Evolutionary conservation across 2,329 filamentous ascomycete genomes (phyloP).

Genomic region (Cryphonectria parasitica): DNA sequence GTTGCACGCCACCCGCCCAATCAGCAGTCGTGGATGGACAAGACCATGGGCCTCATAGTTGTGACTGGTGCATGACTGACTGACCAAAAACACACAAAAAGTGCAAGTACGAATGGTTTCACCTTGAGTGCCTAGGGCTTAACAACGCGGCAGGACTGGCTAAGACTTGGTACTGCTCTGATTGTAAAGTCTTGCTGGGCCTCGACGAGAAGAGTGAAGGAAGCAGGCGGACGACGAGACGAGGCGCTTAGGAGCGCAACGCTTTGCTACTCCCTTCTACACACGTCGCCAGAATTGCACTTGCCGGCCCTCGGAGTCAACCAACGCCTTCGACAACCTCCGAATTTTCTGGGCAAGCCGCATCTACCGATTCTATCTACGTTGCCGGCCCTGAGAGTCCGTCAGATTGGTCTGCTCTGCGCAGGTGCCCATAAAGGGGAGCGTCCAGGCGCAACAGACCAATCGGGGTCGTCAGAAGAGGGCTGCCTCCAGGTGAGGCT

Average conservation of each 20-base stretch:
- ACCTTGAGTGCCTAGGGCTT: slow-evolving; percentile 76
- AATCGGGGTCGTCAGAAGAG: not conserved
- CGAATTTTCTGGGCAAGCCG: not conserved
- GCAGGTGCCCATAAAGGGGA: not conserved
- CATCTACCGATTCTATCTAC: not conserved
- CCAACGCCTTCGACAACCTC: not conserved
- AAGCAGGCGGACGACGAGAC: slow-evolving; percentile 52
- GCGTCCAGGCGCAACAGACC: not conserved
- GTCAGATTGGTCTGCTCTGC: not conserved
- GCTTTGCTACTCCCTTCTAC: slow-evolving; percentile 1
- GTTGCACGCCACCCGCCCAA: slow-evolving; percentile 38
- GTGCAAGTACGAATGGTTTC: slow-evolving; percentile 86
- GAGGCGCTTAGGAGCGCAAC: slow-evolving; percentile 43
- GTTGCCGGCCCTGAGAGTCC: not conserved
- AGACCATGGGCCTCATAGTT: not conserved
- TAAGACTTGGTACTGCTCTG: slow-evolving; percentile 84
- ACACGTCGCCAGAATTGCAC: not conserved
- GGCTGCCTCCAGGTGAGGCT: not conserved
- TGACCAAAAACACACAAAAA: slow-evolving; percentile 43
- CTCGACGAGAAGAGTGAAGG: slow-evolving; percentile 68
- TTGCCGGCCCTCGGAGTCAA: not conserved
- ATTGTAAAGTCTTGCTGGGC: slow-evolving; percentile 67
- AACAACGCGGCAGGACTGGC: slow-evolving; percentile 69
- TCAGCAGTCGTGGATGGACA: not conserved
- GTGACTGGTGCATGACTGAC: slow-evolving; percentile 29